A percentile compares a stretch with the other conserved stretches of the same genome.
phyloP scores from a whole-genome alignment of 164 flowering plant genomes.

The Saururus chinensis region DNA sequence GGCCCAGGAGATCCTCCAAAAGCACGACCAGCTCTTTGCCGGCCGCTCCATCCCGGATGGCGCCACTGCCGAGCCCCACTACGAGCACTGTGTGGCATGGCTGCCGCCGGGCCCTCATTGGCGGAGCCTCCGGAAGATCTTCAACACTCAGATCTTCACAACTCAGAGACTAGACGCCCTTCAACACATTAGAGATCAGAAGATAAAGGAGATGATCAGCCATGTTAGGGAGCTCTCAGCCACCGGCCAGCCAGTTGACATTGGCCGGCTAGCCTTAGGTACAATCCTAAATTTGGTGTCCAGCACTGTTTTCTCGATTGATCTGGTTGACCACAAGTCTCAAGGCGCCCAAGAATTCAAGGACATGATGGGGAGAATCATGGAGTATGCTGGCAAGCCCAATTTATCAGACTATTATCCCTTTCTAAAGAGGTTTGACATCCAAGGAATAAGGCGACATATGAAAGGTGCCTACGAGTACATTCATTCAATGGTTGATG shows the following conservation, averaged over 20 bases:
- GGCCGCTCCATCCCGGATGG: constrained; percentile 18
- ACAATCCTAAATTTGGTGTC: constrained; percentile 15
- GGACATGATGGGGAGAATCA: constrained; percentile 8
- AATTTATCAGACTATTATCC: constrained; percentile 14
- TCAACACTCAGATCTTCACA: constrained; percentile 12
- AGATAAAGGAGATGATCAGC: constrained; percentile 16
- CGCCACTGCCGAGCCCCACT: background rate
- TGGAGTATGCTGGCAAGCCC: constrained; percentile 14
- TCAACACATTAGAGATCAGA: constrained; percentile 10
- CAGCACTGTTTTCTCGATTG: constrained; percentile 12
- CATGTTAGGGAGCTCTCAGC: constrained; percentile 1
- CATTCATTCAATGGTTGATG: constrained; percentile 7
- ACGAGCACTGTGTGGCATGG: constrained; percentile 16
- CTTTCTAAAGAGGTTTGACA: constrained; percentile 4
- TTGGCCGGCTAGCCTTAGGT: constrained; percentile 10
- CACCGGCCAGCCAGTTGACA: constrained; percentile 6
- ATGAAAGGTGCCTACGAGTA: background rate
- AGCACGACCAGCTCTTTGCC: constrained; percentile 16
- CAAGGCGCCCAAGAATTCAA: constrained; percentile 11
- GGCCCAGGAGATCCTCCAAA: constrained; percentile 19
- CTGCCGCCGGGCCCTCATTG: constrained; percentile 6
- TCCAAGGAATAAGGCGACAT: constrained; percentile 7
- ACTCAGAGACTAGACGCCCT: constrained; percentile 12
- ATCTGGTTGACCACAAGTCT: constrained; percentile 11
- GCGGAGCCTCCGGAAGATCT: constrained; percentile 11